Evolutionary conservation across 495 filamentous ascomycete genomes (phyloP).

Genomic region (Cenococcum geophilum): DNA sequence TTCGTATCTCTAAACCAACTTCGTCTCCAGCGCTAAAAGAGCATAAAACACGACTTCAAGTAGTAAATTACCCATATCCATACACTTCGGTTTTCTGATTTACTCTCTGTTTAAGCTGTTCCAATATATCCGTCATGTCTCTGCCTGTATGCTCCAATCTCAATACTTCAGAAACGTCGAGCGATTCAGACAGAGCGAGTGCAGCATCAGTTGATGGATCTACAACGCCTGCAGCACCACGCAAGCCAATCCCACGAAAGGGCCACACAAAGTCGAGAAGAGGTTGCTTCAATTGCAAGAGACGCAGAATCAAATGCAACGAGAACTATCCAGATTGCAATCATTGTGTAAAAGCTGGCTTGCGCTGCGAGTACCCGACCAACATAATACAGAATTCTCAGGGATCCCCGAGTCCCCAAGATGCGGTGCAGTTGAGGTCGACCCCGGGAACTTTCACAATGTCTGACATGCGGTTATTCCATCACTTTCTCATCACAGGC

Average conservation of each 20-base stretch:
- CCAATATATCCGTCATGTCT: not conserved
- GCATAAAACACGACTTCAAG: not conserved
- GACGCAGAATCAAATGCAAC: slow-evolving; percentile 58
- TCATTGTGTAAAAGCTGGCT: slow-evolving; percentile 52
- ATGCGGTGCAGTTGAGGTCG: slow-evolving; percentile 19
- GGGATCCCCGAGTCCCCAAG: slow-evolving; percentile 17
- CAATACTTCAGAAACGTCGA: slow-evolving; percentile 16
- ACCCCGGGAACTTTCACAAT: slow-evolving; percentile 32
- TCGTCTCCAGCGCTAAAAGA: slow-evolving; percentile 22
- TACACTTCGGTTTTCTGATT: not conserved
- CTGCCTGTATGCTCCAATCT: not conserved
- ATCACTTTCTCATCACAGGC: slow-evolving; percentile 53
- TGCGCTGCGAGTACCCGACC: slow-evolving; percentile 54
- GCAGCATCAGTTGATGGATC: slow-evolving; percentile 9
- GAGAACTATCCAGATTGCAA: slow-evolving; percentile 53
- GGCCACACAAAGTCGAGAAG: slow-evolving; percentile 55
- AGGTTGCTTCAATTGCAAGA: slow-evolving; percentile 63
- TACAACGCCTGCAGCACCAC: slow-evolving; percentile 15
- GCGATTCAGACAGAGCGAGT: slow-evolving; percentile 17
- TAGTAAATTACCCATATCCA: not conserved
- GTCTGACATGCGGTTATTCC: slow-evolving; percentile 53
- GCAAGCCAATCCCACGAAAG: slow-evolving; percentile 32
- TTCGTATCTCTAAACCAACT: slow-evolving; percentile 9
- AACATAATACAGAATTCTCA: slow-evolving; percentile 29
- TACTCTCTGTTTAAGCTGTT: not conserved